Conservation (phyloP, 306 rosid species). For the Trichosanthes truncata region DNA sequence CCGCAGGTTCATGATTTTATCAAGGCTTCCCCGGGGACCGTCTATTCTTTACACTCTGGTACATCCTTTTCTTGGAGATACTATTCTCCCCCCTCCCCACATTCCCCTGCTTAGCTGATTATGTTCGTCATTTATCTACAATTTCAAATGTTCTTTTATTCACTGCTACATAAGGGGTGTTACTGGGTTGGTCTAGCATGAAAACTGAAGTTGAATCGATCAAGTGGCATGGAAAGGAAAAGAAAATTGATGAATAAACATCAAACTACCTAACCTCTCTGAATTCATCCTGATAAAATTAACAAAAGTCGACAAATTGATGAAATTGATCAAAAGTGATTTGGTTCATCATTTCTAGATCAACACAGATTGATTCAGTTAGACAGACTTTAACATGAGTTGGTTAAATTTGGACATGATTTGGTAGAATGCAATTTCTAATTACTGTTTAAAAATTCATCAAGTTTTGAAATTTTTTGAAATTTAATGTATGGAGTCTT, state of each 20-base stretch:
- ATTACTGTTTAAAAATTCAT: neutral
- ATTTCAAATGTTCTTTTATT: neutral
- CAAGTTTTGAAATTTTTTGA: too few relatives aligned
- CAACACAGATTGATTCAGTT: neutral
- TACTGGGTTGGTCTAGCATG: neutral
- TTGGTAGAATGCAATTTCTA: neutral
- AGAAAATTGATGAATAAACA: neutral
- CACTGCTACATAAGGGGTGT: neutral
- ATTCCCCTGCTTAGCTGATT: neutral
- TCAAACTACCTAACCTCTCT: neutral
- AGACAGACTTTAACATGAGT: neutral
- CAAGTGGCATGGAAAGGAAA: neutral
- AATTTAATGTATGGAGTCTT: too few relatives aligned
- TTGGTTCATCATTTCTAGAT: neutral
- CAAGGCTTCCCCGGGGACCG: conserved; percentile 58
- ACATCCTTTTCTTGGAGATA: conserved; percentile 16
- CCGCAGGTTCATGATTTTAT: conserved; percentile 74
- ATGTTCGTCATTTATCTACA: neutral
- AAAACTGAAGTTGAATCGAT: neutral
- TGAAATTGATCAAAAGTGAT: neutral
- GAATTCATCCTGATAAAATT: neutral
- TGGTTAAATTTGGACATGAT: neutral
- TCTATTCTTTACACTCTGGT: conserved; percentile 86
- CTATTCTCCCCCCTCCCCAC: neutral
- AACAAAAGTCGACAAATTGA: neutral